A percentile compares a stretch with the other conserved stretches of the same genome.
These are phyloP conservation scores for Trematosphaeria pertusa DNA, from an alignment of 2,329 filamentous ascomycete species.

Conservation along the genomic window DNA sequence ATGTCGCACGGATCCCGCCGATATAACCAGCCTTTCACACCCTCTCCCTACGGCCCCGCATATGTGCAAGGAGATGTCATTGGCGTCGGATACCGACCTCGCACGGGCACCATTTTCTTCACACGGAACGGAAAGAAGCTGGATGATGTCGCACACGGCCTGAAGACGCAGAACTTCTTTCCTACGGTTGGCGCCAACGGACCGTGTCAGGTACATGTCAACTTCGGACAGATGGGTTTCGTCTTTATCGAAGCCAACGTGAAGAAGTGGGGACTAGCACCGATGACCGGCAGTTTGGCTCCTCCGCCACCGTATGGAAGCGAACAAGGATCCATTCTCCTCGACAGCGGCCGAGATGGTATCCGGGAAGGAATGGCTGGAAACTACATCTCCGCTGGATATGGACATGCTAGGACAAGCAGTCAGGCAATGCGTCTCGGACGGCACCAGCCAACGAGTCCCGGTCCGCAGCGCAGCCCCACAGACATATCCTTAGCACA, in stretches of 20 bases:
- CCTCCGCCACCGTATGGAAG: constrained; percentile 96
- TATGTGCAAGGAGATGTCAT: constrained; percentile 95
- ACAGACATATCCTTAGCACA: constrained; percentile 96
- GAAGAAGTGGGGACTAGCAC: constrained; percentile 98
- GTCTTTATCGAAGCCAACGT: constrained; percentile 99
- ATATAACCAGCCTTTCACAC: constrained; percentile 89
- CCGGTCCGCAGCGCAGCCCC: constrained; percentile 86
- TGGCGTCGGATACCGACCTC: constrained; percentile 91
- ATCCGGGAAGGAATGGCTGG: constrained; percentile 60
- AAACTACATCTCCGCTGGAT: constrained; percentile 54
- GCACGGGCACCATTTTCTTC: constrained; percentile 95
- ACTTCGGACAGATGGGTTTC: constrained; percentile 96
- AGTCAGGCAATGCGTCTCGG: constrained; percentile 79
- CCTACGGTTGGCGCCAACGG: constrained; percentile 96
- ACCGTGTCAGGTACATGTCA: constrained; percentile 91
- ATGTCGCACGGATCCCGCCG: constrained; percentile 85
- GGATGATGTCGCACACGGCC: constrained; percentile 89
- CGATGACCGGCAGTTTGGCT: constrained; percentile 92
- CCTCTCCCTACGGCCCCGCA: constrained; percentile 79
- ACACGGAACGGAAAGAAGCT: constrained; percentile 97
- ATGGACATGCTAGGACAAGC: constrained; percentile 72
- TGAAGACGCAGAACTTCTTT: constrained; percentile 97
- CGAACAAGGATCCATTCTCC: constrained; percentile 93
- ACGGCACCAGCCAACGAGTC: constrained; percentile 75
- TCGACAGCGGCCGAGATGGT: constrained; percentile 76